A percentile compares a stretch with the other conserved stretches of the same genome.
Evolutionary conservation across 2,329 filamentous ascomycete genomes (phyloP).

Genomic region (Berkeleyomyces rouxiae): DNA sequence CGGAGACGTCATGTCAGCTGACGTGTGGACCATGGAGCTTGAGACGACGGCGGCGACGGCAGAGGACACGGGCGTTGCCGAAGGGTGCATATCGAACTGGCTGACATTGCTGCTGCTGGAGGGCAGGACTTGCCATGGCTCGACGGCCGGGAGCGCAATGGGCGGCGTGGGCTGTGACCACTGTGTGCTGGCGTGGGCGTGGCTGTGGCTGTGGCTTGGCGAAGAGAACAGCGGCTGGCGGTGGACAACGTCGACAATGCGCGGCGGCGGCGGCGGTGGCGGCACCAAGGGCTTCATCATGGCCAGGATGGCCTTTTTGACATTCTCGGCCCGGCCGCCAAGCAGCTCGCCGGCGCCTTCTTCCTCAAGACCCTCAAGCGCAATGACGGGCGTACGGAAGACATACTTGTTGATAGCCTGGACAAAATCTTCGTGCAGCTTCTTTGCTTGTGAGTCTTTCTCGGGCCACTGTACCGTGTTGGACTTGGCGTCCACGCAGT

Average conservation of each 20-base stretch:
- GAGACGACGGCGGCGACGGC: neutral
- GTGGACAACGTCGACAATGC: constrained; percentile 52
- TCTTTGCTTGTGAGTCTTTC: constrained; percentile 92
- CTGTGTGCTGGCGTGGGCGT: neutral
- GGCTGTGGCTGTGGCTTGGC: neutral
- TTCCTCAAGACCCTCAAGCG: constrained; percentile 89
- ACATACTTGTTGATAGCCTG: constrained; percentile 97
- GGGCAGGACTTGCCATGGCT: constrained; percentile 79
- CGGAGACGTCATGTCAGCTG: constrained; percentile 6
- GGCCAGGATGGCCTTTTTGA: constrained; percentile 70
- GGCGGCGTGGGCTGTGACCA: constrained; percentile 41
- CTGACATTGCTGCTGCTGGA: constrained; percentile 74
- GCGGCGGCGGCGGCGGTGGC: constrained; percentile 50
- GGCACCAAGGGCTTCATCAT: constrained; percentile 79
- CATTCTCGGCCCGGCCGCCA: constrained; percentile 79
- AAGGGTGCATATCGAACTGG: constrained; percentile 23
- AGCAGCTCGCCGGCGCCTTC: constrained; percentile 89
- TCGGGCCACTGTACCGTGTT: constrained; percentile 90
- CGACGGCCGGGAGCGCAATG: constrained; percentile 51
- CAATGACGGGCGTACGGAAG: constrained; percentile 73
- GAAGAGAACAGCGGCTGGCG: constrained; percentile 55
- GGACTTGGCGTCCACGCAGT: constrained; percentile 77
- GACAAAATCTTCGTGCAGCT: constrained; percentile 89
- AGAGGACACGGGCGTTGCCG: constrained; percentile 1
- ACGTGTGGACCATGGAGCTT: constrained; percentile 4